Percentiles rank a stretch among this genome's conserved stretches.
Evolutionary conservation across 345 rosid species (phyloP).

Genomic region (Hibiscus trionum): DNA sequence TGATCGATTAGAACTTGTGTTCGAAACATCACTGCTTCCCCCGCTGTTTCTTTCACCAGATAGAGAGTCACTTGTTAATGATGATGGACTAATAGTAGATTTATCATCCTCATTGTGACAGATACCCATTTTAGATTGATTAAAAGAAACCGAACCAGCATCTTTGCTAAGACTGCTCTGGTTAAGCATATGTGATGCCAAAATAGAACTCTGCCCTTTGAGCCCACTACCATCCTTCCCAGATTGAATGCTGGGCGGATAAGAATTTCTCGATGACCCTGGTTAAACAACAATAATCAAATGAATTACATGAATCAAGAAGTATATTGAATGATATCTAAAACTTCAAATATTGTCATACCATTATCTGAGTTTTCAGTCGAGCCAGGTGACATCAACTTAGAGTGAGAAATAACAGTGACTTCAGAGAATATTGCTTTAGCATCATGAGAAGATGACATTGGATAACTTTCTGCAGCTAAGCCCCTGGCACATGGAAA

Average conservation of each 20-base stretch:
- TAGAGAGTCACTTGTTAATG: conserved; percentile 37
- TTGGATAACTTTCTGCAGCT: conserved; percentile 21
- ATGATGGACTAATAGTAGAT: conserved; percentile 30
- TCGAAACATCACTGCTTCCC: conserved; percentile 52
- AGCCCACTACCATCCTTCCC: conserved; percentile 22
- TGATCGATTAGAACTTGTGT: conserved; percentile 57
- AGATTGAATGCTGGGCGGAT: conserved; percentile 27
- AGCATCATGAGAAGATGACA: conserved; percentile 23
- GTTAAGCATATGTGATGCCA: conserved; percentile 25
- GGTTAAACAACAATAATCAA: conserved; percentile 14
- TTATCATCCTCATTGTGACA: conserved; percentile 32
- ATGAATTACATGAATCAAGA: conserved; percentile 6
- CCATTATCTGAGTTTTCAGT: conserved; percentile 35
- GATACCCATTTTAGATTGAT: conserved; percentile 34
- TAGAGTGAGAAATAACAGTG: conserved; percentile 29
- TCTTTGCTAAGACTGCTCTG: conserved; percentile 31
- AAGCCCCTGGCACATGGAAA: conserved; percentile 29
- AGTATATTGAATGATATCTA: not conserved
- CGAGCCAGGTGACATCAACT: conserved; percentile 27
- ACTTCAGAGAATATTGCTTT: conserved; percentile 31
- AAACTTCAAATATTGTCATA: conserved; percentile 16
- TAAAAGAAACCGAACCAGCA: conserved; percentile 29
- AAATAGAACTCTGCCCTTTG: conserved; percentile 30
- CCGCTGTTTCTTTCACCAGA: conserved; percentile 48
- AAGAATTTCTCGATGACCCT: conserved; percentile 46